Evolutionary conservation across 2,329 filamentous ascomycete genomes (phyloP), one percentile per base, ranked within the genome.

Genomic region (Botryotinia calthae): DNA sequence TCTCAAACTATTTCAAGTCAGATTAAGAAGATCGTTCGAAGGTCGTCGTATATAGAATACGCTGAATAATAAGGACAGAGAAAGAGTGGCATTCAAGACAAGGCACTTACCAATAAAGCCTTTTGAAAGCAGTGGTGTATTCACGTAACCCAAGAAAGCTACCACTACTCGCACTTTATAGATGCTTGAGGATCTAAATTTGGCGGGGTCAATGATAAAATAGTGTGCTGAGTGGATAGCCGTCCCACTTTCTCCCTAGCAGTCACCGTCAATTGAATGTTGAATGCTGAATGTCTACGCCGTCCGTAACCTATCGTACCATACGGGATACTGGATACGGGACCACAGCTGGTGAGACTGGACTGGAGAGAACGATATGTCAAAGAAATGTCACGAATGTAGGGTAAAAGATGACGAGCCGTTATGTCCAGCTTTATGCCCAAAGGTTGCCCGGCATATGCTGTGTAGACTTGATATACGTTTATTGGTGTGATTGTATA

Each of bases 1-100:
- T 18, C n/a, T 67, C 34, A 16, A 56, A 20, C 48, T 68, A 31
- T 42, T 54, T 68, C 18, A 56, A 68, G 65, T 56, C 48, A 68
- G 48, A 56, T 56, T 18, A 25, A 56, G 51, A 56, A 42, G 34
- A 16, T 56, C 1, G 12, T 10, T 9, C 3, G 10, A 54, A 40
- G n/a, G 16, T 28, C 14, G 22, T 67, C 28, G 64, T 40, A 12
- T 9, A 25, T 28, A 18, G 16, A 28, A 40, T 16, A n/a, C 12
- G 64, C 25, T n/a, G 46, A 40, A 40, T 20, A 25, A 54, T 28
- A 25, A 28, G 16, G 14, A 66, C 1, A 4, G 54, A n/a, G 61
- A 28, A 6, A 34, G 37, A 25, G 46, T 54, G 37, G 54, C 46
- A 42, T 67, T 67, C 18, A 56, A 67, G n/a, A 67, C 28, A 65